phyloP scores from a whole-genome alignment of 345 rosid genomes.

The Eucalyptus sp. region DNA sequence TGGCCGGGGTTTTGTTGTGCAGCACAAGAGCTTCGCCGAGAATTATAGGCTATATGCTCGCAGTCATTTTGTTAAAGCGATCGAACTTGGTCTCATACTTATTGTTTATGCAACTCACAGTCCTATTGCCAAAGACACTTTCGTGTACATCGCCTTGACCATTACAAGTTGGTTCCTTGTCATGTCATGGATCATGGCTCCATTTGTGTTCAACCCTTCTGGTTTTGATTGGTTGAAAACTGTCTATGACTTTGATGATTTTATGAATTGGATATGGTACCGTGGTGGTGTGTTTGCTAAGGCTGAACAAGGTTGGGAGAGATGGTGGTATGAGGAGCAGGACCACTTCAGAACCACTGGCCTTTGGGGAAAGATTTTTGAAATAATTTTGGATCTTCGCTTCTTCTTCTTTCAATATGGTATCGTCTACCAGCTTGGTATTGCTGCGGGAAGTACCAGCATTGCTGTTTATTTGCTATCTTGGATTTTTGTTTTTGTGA shows the following conservation, averaged over 20 bases:
- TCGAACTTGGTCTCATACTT: constrained; percentile 78
- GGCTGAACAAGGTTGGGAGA: constrained; percentile 92
- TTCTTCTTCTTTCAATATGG: constrained; percentile 91
- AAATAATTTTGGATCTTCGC: constrained; percentile 78
- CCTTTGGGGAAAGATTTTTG: constrained; percentile 64
- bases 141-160: constrained; percentile 76
- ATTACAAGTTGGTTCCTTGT: constrained; percentile 88
- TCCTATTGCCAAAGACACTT: constrained; percentile 57
- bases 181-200: constrained; percentile 72
- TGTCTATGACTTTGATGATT: constrained; percentile 83
- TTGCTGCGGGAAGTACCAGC: constrained; percentile 38
- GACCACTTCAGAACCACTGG: constrained; percentile 83
- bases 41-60: constrained; percentile 80
- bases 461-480: constrained; percentile 73
- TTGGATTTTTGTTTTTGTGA: constrained; percentile 57
- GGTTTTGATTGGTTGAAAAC: constrained; percentile 96
- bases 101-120: constrained; percentile 73
- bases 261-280: constrained; percentile 86
- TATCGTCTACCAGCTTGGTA: constrained; percentile 71
- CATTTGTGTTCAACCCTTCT: constrained; percentile 86
- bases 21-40: constrained; percentile 91
- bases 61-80: constrained; percentile 80
- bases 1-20: constrained; percentile 94
- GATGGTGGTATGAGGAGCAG: constrained; percentile 95
- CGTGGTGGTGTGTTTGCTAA: constrained; percentile 74